Percentiles rank a stretch among this genome's conserved stretches.
Evolutionary conservation across 352 stramenopile genomes (phyloP).

Genomic region (Phytophthora crassamura): DNA sequence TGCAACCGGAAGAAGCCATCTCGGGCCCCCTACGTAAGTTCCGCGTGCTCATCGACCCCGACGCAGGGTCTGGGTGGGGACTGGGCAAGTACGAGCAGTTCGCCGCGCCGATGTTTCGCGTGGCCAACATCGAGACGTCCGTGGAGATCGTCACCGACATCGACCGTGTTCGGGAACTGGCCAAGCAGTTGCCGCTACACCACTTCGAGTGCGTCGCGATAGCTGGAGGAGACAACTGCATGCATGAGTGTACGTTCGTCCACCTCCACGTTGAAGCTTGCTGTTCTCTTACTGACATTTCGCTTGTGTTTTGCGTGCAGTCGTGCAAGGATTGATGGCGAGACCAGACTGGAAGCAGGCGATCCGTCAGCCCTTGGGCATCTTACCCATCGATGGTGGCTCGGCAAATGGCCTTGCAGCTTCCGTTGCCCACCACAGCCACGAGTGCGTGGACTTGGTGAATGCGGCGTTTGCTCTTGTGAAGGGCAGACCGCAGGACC

Average conservation of each 20-base stretch:
- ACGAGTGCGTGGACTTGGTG: constrained; percentile 31
- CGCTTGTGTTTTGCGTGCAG: constrained; percentile 27
- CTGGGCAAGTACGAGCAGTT: constrained; percentile 54
- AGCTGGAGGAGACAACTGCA: constrained; percentile 59
- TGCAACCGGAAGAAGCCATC: constrained; percentile 13
- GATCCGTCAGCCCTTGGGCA: constrained; percentile 55
- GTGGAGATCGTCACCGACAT: constrained; percentile 47
- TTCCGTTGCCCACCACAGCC: constrained; percentile 51
- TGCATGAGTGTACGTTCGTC: constrained; percentile 48
- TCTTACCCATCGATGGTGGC: constrained; percentile 42
- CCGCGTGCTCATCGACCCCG: constrained; percentile 65
- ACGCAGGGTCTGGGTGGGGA: constrained; percentile 39
- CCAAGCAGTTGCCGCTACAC: constrained; percentile 47
- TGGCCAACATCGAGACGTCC: constrained; percentile 51
- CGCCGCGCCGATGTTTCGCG: constrained; percentile 56
- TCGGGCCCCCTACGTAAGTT: constrained; percentile 42
- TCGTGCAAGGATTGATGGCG: constrained; percentile 70
- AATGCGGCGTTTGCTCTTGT: constrained; percentile 57
- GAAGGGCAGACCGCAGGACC: constrained; percentile 54
- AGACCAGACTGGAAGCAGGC: constrained; percentile 64
- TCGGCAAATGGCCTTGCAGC: constrained; percentile 61
- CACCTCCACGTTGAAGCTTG: not conserved
- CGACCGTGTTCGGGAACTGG: constrained; percentile 50
- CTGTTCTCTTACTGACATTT: constrained; percentile 3
- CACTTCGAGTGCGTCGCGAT: constrained; percentile 63